Evolutionary conservation across 768 basidiomycete species (phyloP).

Genomic region (Suillus fuscotomentosus): DNA sequence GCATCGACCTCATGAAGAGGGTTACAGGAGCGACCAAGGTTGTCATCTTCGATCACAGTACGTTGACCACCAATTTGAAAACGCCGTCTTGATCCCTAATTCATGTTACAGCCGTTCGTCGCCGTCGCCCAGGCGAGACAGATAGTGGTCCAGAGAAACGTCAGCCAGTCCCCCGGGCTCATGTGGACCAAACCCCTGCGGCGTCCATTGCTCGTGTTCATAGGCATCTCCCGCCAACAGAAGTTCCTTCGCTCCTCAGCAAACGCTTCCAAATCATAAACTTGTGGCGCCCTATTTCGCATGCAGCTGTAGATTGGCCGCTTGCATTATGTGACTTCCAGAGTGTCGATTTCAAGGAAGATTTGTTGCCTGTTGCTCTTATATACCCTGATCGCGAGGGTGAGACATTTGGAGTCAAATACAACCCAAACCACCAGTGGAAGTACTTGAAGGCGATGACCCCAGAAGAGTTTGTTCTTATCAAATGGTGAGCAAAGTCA

Average conservation of each 20-base stretch:
- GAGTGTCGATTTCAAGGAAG: slow-evolving; percentile 35
- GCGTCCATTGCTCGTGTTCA: slow-evolving; percentile 42
- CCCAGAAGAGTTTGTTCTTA: slow-evolving; percentile 45
- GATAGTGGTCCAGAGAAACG: slow-evolving; percentile 39
- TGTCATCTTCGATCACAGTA: no score
- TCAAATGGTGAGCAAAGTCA: slow-evolving; percentile 41
- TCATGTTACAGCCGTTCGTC: slow-evolving; percentile 37
- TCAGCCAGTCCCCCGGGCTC: slow-evolving; percentile 41
- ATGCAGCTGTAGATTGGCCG: slow-evolving; percentile 47
- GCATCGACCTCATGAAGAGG: no score
- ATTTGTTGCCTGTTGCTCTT: slow-evolving; percentile 38
- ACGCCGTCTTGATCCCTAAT: not conserved
- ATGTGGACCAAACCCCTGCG: slow-evolving; percentile 45
- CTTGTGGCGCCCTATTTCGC: slow-evolving; percentile 51
- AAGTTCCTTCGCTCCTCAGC: slow-evolving; percentile 38
- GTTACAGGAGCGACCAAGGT: no score
- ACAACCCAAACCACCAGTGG: slow-evolving; percentile 41
- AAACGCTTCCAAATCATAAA: slow-evolving; percentile 53
- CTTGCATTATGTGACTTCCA: slow-evolving; percentile 49
- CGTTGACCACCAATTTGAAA: not conserved
- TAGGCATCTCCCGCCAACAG: slow-evolving; percentile 40
- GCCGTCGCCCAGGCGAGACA: slow-evolving; percentile 35
- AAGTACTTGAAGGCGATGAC: slow-evolving; percentile 44
- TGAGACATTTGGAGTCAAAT: slow-evolving; percentile 40
- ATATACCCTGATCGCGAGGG: slow-evolving; percentile 42